Conservation (phyloP, 1,139 yeast species). For the Saccharomyces hybrid region DNA sequence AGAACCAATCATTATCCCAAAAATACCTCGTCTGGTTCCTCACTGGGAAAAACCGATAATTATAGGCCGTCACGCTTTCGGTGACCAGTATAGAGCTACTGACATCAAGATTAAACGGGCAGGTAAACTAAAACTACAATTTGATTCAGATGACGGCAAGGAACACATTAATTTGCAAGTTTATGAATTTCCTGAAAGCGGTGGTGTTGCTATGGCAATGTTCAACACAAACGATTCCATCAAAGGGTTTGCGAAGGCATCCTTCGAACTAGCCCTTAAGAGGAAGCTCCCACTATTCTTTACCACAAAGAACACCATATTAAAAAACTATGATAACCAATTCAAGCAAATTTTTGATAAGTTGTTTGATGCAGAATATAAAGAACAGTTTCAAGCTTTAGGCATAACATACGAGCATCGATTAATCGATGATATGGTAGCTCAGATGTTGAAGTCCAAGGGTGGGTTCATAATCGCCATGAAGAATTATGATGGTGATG, state of each 20-base stretch:
- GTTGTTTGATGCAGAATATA: constrained; percentile 63
- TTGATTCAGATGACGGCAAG: constrained; percentile 66
- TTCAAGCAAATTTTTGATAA: constrained; percentile 87
- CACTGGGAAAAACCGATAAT: constrained; percentile 92
- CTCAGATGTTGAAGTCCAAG: constrained; percentile 89
- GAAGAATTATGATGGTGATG: constrained; percentile 96
- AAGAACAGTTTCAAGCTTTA: constrained; percentile 55
- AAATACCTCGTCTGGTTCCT: constrained; percentile 81
- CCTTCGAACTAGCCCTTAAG: constrained; percentile 77
- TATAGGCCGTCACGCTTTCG: constrained; percentile 93
- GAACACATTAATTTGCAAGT: constrained; percentile 50
- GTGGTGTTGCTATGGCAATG: constrained; percentile 89
- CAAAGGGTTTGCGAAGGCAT: constrained; percentile 79
- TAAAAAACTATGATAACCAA: constrained; percentile 85
- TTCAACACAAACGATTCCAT: constrained; percentile 91
- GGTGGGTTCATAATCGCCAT: constrained; percentile 92
- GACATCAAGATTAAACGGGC: constrained; percentile 71
- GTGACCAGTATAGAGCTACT: constrained; percentile 92
- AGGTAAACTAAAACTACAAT: constrained; percentile 69
- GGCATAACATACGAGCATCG: constrained; percentile 94
- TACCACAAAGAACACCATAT: constrained; percentile 86
- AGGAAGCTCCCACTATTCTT: constrained; percentile 71
- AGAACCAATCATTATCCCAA: constrained; percentile 85
- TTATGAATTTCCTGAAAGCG: constrained; percentile 52
- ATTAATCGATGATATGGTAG: constrained; percentile 94